Evolutionary conservation across 2,329 filamentous ascomycete genomes (phyloP), one percentile per base, ranked within the genome.

Genomic region (Fusarium graminum): DNA sequence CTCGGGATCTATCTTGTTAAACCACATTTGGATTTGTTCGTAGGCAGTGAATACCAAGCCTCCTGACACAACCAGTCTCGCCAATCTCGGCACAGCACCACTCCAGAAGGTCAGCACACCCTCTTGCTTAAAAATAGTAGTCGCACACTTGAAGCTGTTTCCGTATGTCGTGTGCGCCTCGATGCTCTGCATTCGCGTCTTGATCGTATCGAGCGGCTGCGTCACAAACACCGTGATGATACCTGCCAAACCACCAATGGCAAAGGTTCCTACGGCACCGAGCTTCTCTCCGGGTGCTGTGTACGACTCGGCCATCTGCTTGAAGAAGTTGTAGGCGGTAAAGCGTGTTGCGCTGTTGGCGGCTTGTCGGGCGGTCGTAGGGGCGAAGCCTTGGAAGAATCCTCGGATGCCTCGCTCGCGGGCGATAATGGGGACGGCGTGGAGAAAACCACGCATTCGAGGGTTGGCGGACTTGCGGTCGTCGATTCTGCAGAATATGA

Each of bases 21-120:
- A 88, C 58, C 93, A 63, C 19, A 63, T 73, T 52, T 97, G 94
- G 83, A 98, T 98, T 59, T 90, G 92, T 82, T 98, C 94, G 77
- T 97, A 95, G 90, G 98, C 96, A 22, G 95, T 96, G 75, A 99
- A 99, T 39, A 99, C 95, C 74, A 99, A 97, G 17, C 95, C 95
- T 55, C 95, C 95, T 74, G 93, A 97, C 78, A 98, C 79, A 40
- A 97, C 91, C 70, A 99, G 78, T 57, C 95, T 85, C 25, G 89
- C 94, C 73, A 99, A 79, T 52, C 95, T 85, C 2, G 95, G 95
- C 70, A 98, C 75, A 22, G 95, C 94, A 26, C 95, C 95, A 70
- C 92, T 94, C 95, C 95, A 99, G 68, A 98, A 92, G 1, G 94
- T 97, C 39, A 94, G 77, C 13, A 98, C 55, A 3, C 95, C 94